phyloP scores from a whole-genome alignment of 2,329 filamentous ascomycete genomes.

The Aspergillus quadrilineatus region DNA sequence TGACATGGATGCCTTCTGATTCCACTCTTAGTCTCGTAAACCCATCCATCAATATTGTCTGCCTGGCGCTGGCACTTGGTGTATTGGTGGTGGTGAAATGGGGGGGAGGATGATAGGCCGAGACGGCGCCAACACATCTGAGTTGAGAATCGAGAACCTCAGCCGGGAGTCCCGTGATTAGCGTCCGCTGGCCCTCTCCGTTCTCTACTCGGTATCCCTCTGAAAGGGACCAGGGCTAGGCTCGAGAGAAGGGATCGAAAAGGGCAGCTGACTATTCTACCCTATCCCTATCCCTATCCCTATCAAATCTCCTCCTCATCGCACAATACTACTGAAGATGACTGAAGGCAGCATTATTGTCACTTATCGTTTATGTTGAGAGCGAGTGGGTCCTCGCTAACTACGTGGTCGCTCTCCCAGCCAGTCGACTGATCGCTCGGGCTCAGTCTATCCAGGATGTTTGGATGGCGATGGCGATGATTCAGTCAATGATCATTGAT shows the following conservation, averaged over 20 bases:
- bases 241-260: not conserved
- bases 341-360: not conserved
- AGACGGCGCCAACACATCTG: slow-evolving; percentile 8
- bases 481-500: not conserved
- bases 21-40: not conserved
- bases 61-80: not conserved
- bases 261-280: not conserved
- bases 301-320: not conserved
- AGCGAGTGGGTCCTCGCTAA: not conserved
- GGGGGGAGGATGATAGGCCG: slow-evolving; percentile 5
- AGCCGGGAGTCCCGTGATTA: not conserved
- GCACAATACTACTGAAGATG: not conserved
- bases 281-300: not conserved
- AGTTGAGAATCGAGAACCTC: not conserved
- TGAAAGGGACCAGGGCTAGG: too few relatives aligned
- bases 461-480: not conserved
- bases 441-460: not conserved
- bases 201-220: not conserved
- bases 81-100: not conserved
- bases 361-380: not conserved
- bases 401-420: slow-evolving; percentile 24
- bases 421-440: slow-evolving; percentile 23
- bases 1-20: not conserved
- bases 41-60: not conserved
- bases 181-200: not conserved